A percentile compares a stretch with the other conserved stretches of the same genome.
Conservation (phyloP, 1,139 yeast genomes). For the Sporopachydermia cereana region DNA sequence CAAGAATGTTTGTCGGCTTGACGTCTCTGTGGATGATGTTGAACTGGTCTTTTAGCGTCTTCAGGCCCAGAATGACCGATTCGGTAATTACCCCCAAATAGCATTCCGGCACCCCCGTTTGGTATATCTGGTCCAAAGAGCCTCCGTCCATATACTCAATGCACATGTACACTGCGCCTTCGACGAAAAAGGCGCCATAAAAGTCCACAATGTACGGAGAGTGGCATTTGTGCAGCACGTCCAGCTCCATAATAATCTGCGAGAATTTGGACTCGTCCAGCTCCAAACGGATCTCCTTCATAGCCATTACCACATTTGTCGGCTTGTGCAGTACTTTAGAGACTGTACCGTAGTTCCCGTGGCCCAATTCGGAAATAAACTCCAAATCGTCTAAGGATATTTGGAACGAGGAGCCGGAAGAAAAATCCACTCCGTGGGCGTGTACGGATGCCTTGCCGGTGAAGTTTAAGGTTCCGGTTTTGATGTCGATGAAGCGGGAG, state of each 20-base stretch:
- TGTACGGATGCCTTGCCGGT: constrained; percentile 90
- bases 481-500: constrained; percentile 79
- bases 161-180: constrained; percentile 97
- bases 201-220: constrained; percentile 90
- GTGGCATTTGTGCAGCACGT: constrained; percentile 79
- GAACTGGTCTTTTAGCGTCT: constrained; percentile 75
- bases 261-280: constrained; percentile 84
- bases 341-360: constrained; percentile 94
- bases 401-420: constrained; percentile 76
- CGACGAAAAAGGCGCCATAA: constrained; percentile 93
- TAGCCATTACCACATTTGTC: constrained; percentile 89
- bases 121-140: constrained; percentile 76
- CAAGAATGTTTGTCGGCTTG: constrained; percentile 88
- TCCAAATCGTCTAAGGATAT: constrained; percentile 83
- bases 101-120: constrained; percentile 70
- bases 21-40: constrained; percentile 95
- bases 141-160: constrained; percentile 99
- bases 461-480: constrained; percentile 83
- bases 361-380: constrained; percentile 74
- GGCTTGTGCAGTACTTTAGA: constrained; percentile 88
- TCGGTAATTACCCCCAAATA: constrained; percentile 74
- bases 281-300: constrained; percentile 91
- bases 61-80: constrained; percentile 72
- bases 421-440: constrained; percentile 83
- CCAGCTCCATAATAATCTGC: constrained; percentile 92